These are phyloP conservation scores for Hydnum rufescens DNA, from an alignment of 768 basidiomycete genomes.

Conservation along the genomic window DNA sequence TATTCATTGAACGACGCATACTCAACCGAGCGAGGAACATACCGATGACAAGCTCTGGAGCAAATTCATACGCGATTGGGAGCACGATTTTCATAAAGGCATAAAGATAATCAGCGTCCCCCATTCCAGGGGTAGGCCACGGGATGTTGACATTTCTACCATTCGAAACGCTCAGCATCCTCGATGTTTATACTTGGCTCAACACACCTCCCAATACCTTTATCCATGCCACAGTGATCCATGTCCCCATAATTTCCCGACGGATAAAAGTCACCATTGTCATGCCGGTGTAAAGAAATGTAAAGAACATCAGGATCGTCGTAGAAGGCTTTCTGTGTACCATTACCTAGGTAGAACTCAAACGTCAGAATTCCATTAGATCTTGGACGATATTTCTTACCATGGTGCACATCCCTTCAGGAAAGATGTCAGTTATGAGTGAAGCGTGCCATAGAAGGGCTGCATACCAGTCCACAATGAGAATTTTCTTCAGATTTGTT, in stretches of 20 bases:
- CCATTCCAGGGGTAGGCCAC: conserved; percentile 77
- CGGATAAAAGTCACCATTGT: conserved; percentile 82
- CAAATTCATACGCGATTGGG: conserved; percentile 94
- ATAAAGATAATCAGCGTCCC: conserved; percentile 88
- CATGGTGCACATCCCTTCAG: conserved; percentile 86
- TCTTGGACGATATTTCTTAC: conserved; percentile 21
- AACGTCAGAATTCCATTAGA: background rate
- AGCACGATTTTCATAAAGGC: conserved; percentile 92
- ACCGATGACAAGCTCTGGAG: conserved; percentile 93
- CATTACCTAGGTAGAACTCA: conserved; percentile 53
- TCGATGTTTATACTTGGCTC: background rate
- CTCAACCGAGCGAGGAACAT: too few species aligned
- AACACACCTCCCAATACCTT: conserved; percentile 70
- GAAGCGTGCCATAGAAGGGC: background rate
- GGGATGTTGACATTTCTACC: conserved; percentile 85
- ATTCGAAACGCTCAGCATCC: background rate
- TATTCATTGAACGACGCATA: background rate
- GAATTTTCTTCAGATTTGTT: conserved; percentile 52
- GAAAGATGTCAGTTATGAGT: conserved; percentile 2
- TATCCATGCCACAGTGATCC: conserved; percentile 67
- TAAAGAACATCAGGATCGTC: conserved; percentile 84
- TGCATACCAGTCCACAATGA: conserved; percentile 89
- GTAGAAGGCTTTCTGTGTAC: conserved; percentile 89
- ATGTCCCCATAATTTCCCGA: conserved; percentile 77
- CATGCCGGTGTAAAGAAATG: conserved; percentile 88